Percentiles rank a stretch among this genome's conserved stretches.
phyloP scores from a whole-genome alignment of 257 asterid species.

The Phtheirospermum japonicum region DNA sequence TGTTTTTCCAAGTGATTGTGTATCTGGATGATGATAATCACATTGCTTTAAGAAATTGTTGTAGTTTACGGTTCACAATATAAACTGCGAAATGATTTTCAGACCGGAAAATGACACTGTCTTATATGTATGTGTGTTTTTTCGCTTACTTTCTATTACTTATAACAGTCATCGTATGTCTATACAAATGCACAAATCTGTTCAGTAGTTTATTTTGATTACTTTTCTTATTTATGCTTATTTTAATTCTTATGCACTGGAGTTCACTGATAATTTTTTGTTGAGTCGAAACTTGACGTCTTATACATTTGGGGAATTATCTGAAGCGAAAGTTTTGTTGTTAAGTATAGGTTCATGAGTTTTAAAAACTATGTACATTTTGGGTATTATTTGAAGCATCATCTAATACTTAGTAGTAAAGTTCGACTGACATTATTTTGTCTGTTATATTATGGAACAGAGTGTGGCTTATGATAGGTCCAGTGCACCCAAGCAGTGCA shows the following conservation, averaged over 20 bases:
- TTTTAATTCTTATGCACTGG: too few species aligned
- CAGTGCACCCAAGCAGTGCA: conserved; percentile 89
- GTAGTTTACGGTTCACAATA: not conserved
- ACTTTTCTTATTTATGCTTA: too few species aligned
- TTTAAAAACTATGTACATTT: not conserved
- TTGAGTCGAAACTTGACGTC: too few species aligned
- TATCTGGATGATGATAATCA: not conserved
- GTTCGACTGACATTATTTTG: conserved; percentile 20
- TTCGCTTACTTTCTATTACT: too few species aligned
- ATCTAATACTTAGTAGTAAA: not conserved
- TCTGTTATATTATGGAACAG: conserved; percentile 43
- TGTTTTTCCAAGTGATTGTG: not conserved
- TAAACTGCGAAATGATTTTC: not conserved
- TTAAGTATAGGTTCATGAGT: not conserved
- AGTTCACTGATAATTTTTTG: too few species aligned
- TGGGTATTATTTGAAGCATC: not conserved
- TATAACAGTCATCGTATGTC: too few species aligned
- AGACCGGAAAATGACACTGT: too few species aligned
- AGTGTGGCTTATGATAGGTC: conserved; percentile 89
- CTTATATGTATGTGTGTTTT: too few species aligned
- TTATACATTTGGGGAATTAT: not conserved
- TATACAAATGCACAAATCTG: too few species aligned
- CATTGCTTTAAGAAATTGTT: not conserved
- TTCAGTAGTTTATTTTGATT: too few species aligned
- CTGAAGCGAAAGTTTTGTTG: not conserved